Evolutionary conservation across 208 protist genomes (phyloP), one percentile per base, ranked within the genome.

Genomic region (Leishmania tarentolae): DNA sequence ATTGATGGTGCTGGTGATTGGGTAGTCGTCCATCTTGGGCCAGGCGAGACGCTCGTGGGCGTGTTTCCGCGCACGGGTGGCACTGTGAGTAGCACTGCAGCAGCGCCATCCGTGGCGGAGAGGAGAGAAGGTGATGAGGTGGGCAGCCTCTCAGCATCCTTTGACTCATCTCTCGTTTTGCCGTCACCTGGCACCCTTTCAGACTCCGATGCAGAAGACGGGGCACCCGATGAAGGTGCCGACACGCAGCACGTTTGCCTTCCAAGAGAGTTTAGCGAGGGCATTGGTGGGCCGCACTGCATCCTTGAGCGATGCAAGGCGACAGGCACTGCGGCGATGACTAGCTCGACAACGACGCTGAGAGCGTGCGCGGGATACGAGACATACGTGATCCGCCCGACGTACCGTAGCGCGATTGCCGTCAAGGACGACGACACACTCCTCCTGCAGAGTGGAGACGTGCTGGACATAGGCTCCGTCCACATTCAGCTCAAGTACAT

Each of bases 401-500:
- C 76, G 59, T 53, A 28, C 37, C 52, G 7, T 4, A 63, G 57
- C 2, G 77, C 73, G 37, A 57, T 82, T 37, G 47, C 71, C 9
- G 53, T 85, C 40, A 76, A 40, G 2, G 82, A 63, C 50, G 47
- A 21, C 0, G 69, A 75, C 24, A 28, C 80, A 35, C 31, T 84
- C 21, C 7, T 42, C n/a, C 78, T 97, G 69, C 80, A 84, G 31
- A 92, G 82, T 61, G 94, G 94, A 19, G 91, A 91, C 73, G 80
- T 96, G 52, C 61, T 97, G 7, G 86, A 87, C 24, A 78, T 97
- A 1, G 92, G 86, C n/a, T 37, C 24, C 8, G 83, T 90, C 24
- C 89, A 85, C 70, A 76, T 91, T 35, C 84, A 95, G 78, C 87
- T 96, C 31, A 88, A 88, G 76, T 95, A 95, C 80, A 92, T 92